Base-by-base conservation (phyloP, 257 asterid genomes). In the Nemophila menziesii region DNA sequence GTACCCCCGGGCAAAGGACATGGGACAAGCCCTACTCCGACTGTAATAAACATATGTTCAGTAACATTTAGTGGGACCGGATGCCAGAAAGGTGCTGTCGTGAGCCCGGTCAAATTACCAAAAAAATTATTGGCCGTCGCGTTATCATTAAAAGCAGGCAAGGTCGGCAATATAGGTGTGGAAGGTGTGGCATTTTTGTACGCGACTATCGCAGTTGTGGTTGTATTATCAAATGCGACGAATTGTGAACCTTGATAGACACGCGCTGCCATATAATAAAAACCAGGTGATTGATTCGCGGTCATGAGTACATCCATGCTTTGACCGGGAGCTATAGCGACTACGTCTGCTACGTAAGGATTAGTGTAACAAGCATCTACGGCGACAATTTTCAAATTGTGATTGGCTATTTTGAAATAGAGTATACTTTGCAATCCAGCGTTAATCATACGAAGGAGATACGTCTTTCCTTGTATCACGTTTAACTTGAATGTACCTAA, bases 391-490 rank as follows among this genome's bases (percentile, higher is more conserved):
- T 64, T 76, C 43, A 82, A 16, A 5, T 68, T 66, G 52, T 82
- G 94, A 4, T 73, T 54, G 4, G 92, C 92, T 39, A 82, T 66
- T 39, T 78, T 78, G 73, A 70, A 82, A 40, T 75, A 82, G 0
- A 70, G 54, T 3, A 78, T 74, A 20, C 49, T 56, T 29, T 81
- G 73, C 73, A 81, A 74, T 49, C 86, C 93, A 62, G 84, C 92
- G 41, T 82, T 82, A 84, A 82, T 60, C 24, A 82, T 71, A 0
- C 94, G 87, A 4, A 82, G 68, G 21, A 82, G 84, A 46, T 82
- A 82, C 0, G 87, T 75, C 40, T 65, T 68, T 3, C 92, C 94
- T 0, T 16, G 55, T 14, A 48, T 58, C 43, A 79, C 92, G 0
- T 50, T 55, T 11, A 82, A 47, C 19, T 16, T 69, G 39, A 40